Evolutionary conservation across 495 filamentous ascomycete species (phyloP).

Genomic region (Elasticomyces elasticus): DNA sequence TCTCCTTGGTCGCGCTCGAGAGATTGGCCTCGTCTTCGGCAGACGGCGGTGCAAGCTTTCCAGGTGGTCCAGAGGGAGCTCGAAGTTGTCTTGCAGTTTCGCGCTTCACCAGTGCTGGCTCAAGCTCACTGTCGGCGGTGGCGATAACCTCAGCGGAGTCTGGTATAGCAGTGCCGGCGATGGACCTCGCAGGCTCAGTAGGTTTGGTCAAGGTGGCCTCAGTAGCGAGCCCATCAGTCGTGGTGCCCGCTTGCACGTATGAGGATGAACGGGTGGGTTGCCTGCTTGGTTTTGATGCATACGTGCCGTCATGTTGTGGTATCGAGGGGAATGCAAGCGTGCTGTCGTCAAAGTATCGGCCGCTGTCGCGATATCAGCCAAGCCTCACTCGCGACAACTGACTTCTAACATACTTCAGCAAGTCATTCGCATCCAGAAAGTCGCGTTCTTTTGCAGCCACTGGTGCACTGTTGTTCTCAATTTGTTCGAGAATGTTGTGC

Average conservation of each 20-base stretch:
- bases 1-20: conserved; percentile 11
- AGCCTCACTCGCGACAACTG: neutral
- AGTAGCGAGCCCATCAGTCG: conserved; percentile 4
- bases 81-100: conserved; percentile 6
- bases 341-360: conserved; percentile 58
- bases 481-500: neutral
- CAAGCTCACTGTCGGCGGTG: neutral
- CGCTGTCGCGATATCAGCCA: conserved; percentile 39
- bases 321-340: conserved; percentile 46
- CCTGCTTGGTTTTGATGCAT: conserved; percentile 12
- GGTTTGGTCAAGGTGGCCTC: conserved; percentile 9
- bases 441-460: conserved; percentile 39
- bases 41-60: conserved; percentile 13
- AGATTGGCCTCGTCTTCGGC: conserved; percentile 20
- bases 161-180: neutral
- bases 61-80: conserved; percentile 15
- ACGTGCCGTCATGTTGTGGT: conserved; percentile 11
- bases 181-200: neutral
- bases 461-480: neutral
- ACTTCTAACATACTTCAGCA: conserved; percentile 49
- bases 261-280: neutral
- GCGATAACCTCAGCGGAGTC: neutral
- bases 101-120: neutral
- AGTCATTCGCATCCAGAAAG: conserved; percentile 57
- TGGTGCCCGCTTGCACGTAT: neutral